Evolutionary conservation across 1,139 yeast species (phyloP).

Genomic region (Kurtzmaniella natalensis): DNA sequence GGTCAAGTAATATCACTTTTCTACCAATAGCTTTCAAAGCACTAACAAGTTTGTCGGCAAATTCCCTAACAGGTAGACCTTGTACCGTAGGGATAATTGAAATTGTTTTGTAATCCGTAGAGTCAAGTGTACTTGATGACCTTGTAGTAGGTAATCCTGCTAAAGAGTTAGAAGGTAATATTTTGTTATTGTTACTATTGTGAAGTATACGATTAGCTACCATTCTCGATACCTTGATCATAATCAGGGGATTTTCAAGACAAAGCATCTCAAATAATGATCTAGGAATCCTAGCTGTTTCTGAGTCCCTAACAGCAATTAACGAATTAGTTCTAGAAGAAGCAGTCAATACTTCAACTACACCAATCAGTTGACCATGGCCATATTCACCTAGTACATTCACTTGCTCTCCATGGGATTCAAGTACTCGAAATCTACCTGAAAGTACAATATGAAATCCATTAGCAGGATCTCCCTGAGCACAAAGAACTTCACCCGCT

Average conservation of each 20-base stretch:
- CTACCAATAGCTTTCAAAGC: constrained; percentile 74
- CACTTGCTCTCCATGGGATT: constrained; percentile 19
- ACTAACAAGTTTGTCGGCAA: constrained; percentile 66
- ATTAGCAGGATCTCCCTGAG: constrained; percentile 85
- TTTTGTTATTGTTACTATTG: constrained; percentile 8
- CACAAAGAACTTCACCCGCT: constrained; percentile 76
- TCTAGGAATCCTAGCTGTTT: constrained; percentile 88
- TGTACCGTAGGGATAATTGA: constrained; percentile 75
- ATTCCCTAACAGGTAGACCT: constrained; percentile 81
- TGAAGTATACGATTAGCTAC: constrained; percentile 67
- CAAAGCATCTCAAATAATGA: constrained; percentile 82
- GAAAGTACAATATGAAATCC: constrained; percentile 89
- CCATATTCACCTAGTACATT: constrained; percentile 74
- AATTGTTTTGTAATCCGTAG: constrained; percentile 68
- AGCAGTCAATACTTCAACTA: constrained; percentile 89
- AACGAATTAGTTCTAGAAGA: constrained; percentile 67
- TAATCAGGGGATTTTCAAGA: constrained; percentile 79
- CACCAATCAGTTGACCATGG: constrained; percentile 93
- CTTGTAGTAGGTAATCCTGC: constrained; percentile 14
- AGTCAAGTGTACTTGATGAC: constrained; percentile 24
- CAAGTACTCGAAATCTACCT: constrained; percentile 76
- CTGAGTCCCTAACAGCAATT: constrained; percentile 90
- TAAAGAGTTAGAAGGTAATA: constrained; percentile 10
- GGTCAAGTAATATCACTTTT: constrained; percentile 73
- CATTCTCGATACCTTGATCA: constrained; percentile 84